Base-by-base conservation (phyloP, 2,329 filamentous ascomycete genomes). In the Dichotomopilus funicola region DNA sequence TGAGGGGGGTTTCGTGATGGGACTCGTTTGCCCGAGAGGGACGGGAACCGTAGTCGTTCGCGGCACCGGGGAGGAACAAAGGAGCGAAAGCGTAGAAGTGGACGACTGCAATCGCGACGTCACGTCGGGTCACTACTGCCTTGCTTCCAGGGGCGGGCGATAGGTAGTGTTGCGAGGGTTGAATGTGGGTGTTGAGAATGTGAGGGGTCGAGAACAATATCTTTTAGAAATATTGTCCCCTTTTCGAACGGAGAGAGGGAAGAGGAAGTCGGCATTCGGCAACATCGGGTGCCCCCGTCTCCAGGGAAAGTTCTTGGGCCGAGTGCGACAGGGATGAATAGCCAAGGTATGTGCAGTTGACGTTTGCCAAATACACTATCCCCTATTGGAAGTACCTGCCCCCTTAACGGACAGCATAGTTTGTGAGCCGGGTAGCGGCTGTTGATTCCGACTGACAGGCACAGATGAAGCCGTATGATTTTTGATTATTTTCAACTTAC, bases 221-320 rank as follows among this genome's bases (percentile, higher is more conserved):
- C 13, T 47, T 37, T 46, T 55, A 49, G 49, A 49, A 41, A 54
- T 43, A 19, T 38, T 56, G 56, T 51, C 61, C 60, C 19, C 61
- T 63, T 63, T 61, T 58, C 40, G 40, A 8, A 42, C 11, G 9
- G 19, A 27, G 19, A 3, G 19, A 27, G 19, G 19, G 61, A 57
- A 51, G 19, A 36, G 53, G 56, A 51, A 46, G 61, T 61, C 62
- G 60, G 62, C 58, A 45, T 50, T 64, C 63, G 63, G 63, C 51
- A 61, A 59, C 63, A 63, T 62, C 59, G 63, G 61, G 50, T 56
- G 53, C 49, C 42, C 51, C 40, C 13, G 33, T 50, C 19, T 27
- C 19, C 19, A 27, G 19, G 46, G 50, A 46, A 43, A 13, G 13
- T 43, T 43, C 49, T 45, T 56, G 52, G 51, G 61, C 62, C 63